Conservation (phyloP, 2,329 filamentous ascomycete species). For the Pseudogymnoascus sp. region DNA sequence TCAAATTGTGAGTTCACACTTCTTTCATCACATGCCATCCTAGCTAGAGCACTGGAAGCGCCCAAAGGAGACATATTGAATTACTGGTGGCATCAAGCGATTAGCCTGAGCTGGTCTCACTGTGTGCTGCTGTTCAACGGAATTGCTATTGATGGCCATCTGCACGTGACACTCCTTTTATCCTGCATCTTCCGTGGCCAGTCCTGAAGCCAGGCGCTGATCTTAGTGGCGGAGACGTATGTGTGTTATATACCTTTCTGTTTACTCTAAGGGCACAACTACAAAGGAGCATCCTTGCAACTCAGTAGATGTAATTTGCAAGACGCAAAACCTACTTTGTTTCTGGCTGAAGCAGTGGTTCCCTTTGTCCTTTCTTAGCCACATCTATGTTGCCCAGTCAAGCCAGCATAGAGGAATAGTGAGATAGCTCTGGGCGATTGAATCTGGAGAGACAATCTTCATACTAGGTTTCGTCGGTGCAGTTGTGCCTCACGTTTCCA, state of each 20-base stretch:
- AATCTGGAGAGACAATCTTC: neutral
- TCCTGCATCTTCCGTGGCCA: neutral
- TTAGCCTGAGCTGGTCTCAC: neutral
- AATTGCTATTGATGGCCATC: slow-evolving; percentile 1
- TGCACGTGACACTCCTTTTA: neutral
- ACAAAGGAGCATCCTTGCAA: neutral
- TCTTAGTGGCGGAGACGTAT: neutral
- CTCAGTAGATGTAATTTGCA: neutral
- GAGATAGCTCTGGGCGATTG: neutral
- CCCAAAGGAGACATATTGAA: neutral
- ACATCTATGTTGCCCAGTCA: neutral
- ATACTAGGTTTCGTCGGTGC: neutral
- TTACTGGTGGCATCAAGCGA: neutral
- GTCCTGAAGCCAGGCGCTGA: neutral
- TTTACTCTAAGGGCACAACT: neutral
- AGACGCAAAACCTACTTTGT: neutral
- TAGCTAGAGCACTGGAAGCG: neutral
- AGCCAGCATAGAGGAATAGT: neutral
- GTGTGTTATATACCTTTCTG: neutral
- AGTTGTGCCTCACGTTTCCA: neutral
- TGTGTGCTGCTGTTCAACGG: neutral
- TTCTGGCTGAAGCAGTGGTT: neutral
- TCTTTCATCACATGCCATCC: slow-evolving; percentile 5
- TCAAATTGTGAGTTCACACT: slow-evolving; percentile 67
- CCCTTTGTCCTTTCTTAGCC: neutral